phyloP scores from a whole-genome alignment of 1,284 basidiomycete genomes.

The Leccinum pachyderme region DNA sequence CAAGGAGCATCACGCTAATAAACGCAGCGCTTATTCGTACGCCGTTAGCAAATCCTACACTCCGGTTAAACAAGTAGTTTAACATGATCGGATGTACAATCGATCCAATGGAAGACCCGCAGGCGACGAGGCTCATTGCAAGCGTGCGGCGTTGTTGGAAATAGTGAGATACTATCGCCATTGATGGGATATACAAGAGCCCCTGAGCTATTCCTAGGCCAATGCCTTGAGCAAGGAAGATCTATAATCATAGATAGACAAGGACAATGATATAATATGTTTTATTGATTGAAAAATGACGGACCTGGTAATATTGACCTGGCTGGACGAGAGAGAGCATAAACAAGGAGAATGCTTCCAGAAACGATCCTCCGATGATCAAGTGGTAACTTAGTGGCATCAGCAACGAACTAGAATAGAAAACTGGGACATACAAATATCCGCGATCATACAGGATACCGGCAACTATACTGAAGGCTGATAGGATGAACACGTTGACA shows the following conservation, averaged over 20 bases:
- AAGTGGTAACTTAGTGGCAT: conserved; percentile 25
- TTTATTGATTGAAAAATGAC: neutral
- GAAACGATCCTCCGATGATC: conserved; percentile 25
- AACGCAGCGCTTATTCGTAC: neutral
- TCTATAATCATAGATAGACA: conserved; percentile 12
- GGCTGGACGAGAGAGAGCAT: conserved; percentile 30
- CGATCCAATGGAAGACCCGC: conserved; percentile 36
- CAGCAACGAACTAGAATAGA: neutral
- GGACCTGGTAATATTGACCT: conserved; percentile 29
- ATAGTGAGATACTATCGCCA: conserved; percentile 36
- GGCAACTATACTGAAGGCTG: conserved; percentile 11
- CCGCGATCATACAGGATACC: conserved; percentile 29
- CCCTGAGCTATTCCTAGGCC: conserved; percentile 33
- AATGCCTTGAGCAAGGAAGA: conserved; percentile 37
- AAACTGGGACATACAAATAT: conserved; percentile 28
- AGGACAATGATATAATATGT: neutral
- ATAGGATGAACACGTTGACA: conserved; percentile 21
- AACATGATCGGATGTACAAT: conserved; percentile 39
- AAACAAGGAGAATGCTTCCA: conserved; percentile 29
- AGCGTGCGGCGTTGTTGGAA: conserved; percentile 34
- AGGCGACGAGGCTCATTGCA: conserved; percentile 33
- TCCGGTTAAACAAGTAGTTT: conserved; percentile 36
- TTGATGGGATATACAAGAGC: conserved; percentile 28
- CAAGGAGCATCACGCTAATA: neutral
- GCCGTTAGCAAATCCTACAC: conserved; percentile 15